phyloP scores from a whole-genome alignment of 371 early-diverging fungal genomes.

The Mucor irregularis region DNA sequence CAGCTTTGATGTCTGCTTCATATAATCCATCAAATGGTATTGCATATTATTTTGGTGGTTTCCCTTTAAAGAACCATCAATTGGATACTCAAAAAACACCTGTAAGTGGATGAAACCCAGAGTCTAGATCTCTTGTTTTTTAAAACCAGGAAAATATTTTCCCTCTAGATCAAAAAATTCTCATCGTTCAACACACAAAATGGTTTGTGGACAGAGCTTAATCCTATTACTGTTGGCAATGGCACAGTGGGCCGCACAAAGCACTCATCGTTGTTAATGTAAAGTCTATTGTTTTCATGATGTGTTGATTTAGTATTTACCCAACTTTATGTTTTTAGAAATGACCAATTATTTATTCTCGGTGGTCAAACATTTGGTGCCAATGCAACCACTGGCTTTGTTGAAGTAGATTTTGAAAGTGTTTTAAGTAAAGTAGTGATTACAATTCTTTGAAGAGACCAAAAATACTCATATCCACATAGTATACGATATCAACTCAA shows the following conservation, averaged over 20 bases:
- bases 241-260: conserved; percentile 30
- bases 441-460: neutral
- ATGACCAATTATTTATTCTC: conserved; percentile 40
- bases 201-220: conserved; percentile 18
- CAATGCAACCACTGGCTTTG: neutral
- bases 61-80: conserved; percentile 1
- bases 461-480: neutral
- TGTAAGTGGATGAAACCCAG: no score
- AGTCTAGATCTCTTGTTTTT: no score
- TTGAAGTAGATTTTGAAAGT: conserved; percentile 38
- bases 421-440: conserved; percentile 27
- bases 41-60: conserved; percentile 45
- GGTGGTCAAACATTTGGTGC: conserved; percentile 29
- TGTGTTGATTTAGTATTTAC: neutral
- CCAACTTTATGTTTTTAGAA: conserved; percentile 12
- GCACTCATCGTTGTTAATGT: conserved; percentile 39
- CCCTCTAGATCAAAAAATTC: conserved; percentile 14
- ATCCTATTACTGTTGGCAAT: conserved; percentile 23
- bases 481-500: conserved; percentile 37
- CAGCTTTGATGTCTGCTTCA: conserved; percentile 36
- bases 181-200: conserved; percentile 15
- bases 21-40: conserved; percentile 20
- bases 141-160: no score
- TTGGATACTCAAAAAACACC: neutral
- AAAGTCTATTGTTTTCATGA: neutral